Conservation (phyloP, 495 filamentous ascomycete genomes). For the Jackrogersella multiformis region DNA sequence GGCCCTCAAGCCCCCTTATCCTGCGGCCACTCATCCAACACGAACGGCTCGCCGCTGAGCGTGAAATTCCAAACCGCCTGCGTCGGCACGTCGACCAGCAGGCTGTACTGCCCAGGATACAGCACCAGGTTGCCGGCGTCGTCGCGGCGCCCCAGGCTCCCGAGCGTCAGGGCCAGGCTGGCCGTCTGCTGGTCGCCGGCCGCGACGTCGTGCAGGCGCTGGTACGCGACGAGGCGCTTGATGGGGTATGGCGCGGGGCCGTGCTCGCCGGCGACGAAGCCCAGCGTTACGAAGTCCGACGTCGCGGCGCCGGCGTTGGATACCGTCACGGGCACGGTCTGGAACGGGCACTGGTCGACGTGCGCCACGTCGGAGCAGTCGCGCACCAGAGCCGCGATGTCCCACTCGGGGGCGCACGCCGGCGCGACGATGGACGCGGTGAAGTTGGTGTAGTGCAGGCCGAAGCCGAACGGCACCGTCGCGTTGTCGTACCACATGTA, state of each 20-base stretch:
- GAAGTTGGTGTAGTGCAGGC: conserved; percentile 70
- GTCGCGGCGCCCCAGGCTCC: conserved; percentile 65
- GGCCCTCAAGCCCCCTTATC: conserved; percentile 28
- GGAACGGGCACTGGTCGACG: conserved; percentile 58
- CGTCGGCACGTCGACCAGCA: conserved; percentile 61
- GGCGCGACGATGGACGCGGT: conserved; percentile 38
- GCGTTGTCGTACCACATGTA: conserved; percentile 70
- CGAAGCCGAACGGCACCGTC: conserved; percentile 64
- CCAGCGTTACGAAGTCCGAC: conserved; percentile 68
- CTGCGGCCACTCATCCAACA: conserved; percentile 59
- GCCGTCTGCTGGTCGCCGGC: conserved; percentile 51
- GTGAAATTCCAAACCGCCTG: conserved; percentile 49
- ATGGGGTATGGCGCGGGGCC: conserved; percentile 68
- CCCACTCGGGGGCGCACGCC: conserved; percentile 13
- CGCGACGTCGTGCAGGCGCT: conserved; percentile 58
- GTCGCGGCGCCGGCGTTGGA: conserved; percentile 60
- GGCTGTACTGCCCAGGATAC: conserved; percentile 69
- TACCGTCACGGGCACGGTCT: conserved; percentile 46
- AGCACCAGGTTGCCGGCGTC: conserved; percentile 64
- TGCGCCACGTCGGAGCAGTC: conserved; percentile 38
- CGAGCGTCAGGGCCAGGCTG: conserved; percentile 62
- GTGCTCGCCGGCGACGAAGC: conserved; percentile 61
- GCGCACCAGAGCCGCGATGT: conserved; percentile 40
- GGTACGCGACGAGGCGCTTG: conserved; percentile 68
- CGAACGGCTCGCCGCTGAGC: conserved; percentile 52